Base-by-base conservation (phyloP, 345 rosid genomes). In the Acer negundo region DNA sequence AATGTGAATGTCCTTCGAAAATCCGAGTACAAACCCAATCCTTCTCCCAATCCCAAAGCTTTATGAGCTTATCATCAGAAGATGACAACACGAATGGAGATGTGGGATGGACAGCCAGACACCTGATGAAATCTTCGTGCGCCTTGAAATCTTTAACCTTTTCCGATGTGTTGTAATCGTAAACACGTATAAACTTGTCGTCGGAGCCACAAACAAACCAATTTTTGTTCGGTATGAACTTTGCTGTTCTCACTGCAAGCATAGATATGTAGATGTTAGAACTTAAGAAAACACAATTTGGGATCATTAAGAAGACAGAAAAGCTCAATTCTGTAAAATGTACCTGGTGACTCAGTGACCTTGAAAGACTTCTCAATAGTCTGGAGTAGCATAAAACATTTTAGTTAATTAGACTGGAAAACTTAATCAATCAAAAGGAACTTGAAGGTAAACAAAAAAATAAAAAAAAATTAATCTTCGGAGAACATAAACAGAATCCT, bases 41-140 rank as follows among this genome's bases (percentile, higher is more conserved):
- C 85, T 94, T 94, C 80, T 97, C 99, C 99, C 99, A 97, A 77
- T 97, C 98, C 99, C 99, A 97, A 76, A 97, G 97, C 85, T 97
- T 97, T 75, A 97, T 94, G 78, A 97, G 99, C 99, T 90, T 97
- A 85, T 97, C 99, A 90, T 97, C 99, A 62, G 99, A 97, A 63
- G 98, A 89, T 73, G 99, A 97, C 86, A 97, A 78, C 83, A 97
- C 94, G 79, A 90, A 93, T 7, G 99, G 98, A 77, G 93, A 97
- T 20, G 93, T 90, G 49, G 99, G 98, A 84, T 97, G 99, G 78
- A 94, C 95, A 55, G 98, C 91, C 81, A 97, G 94, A 69, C 98
- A 94, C 80, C 99, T 90, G 78, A 97, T 97, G 89, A 91, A 97
- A 84, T 97, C 99, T 11, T 94, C 90, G 81, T 97, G 99, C 24